Conservation (phyloP, 768 basidiomycete species). For the Vishniacozyma victoriae region DNA sequence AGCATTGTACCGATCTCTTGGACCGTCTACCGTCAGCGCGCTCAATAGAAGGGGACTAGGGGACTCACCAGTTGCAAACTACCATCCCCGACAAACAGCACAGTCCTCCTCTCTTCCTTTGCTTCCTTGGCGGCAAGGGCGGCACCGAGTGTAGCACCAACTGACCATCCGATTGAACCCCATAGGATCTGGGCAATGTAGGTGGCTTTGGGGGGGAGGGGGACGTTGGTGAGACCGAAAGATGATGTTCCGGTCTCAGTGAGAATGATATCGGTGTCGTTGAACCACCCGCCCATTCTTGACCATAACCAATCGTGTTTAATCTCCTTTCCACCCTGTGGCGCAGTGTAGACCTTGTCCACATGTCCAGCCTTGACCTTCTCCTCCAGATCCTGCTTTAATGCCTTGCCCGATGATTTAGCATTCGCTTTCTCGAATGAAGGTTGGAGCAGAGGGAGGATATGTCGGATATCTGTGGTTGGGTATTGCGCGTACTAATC, state of each 20-base stretch:
- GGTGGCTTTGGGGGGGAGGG: slow-evolving; percentile 63
- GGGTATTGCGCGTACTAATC: slow-evolving; percentile 42
- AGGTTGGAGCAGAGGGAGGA: slow-evolving; percentile 39
- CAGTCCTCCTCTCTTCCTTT: slow-evolving; percentile 57
- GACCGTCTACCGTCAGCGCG: slow-evolving; percentile 54
- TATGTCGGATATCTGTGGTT: slow-evolving; percentile 43
- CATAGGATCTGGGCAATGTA: slow-evolving; percentile 61
- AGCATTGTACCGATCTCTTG: slow-evolving; percentile 76
- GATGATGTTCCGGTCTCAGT: slow-evolving; percentile 85
- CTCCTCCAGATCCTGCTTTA: slow-evolving; percentile 18
- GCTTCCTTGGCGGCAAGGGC: slow-evolving; percentile 70
- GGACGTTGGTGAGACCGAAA: slow-evolving; percentile 78
- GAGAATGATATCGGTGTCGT: slow-evolving; percentile 60
- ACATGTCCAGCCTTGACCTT: slow-evolving; percentile 26
- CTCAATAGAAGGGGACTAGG: background rate
- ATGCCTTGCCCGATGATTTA: background rate
- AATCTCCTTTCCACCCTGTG: slow-evolving; percentile 50
- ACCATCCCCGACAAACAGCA: slow-evolving; percentile 67
- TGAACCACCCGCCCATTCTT: slow-evolving; percentile 65
- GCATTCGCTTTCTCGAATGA: slow-evolving; percentile 25
- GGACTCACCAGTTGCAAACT: slow-evolving; percentile 31
- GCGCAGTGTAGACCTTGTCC: slow-evolving; percentile 10
- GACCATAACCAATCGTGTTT: slow-evolving; percentile 83
- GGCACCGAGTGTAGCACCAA: slow-evolving; percentile 68
- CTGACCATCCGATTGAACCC: slow-evolving; percentile 88